Percentiles rank a stretch among this genome's conserved stretches.
Conservation (phyloP, 306 rosid species). For the Quercus mongolica region DNA sequence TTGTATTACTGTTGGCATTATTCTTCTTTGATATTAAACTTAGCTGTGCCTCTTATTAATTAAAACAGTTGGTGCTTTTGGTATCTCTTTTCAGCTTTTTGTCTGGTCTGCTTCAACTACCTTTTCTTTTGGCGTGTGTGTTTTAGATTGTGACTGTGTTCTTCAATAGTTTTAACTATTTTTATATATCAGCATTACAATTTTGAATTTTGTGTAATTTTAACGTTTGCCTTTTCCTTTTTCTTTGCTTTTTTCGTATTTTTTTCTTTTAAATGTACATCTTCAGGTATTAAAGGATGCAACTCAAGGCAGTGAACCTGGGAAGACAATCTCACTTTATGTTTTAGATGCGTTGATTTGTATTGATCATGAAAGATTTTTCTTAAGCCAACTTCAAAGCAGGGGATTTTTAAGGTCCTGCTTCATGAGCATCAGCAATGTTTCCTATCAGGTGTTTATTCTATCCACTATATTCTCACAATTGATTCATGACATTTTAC, state of each 20-base stretch:
- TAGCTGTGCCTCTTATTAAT: neutral
- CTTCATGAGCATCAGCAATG: constrained; percentile 68
- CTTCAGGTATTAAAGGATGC: constrained; percentile 87
- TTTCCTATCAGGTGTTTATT: constrained; percentile 69
- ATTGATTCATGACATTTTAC: neutral
- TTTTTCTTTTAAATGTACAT: constrained; percentile 23
- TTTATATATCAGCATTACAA: neutral
- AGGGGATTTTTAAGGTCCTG: constrained; percentile 89
- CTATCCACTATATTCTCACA: constrained; percentile 4
- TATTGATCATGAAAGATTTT: constrained; percentile 82
- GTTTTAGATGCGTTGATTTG: constrained; percentile 85
- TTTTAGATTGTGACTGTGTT: neutral
- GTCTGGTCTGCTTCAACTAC: neutral
- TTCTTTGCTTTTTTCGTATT: neutral
- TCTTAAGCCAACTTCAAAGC: constrained; percentile 87
- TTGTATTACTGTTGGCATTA: neutral
- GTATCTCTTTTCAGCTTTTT: neutral
- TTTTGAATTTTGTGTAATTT: neutral
- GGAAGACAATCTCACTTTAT: constrained; percentile 81
- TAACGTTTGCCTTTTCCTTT: neutral
- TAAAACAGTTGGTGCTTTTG: neutral
- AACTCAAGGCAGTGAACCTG: constrained; percentile 89
- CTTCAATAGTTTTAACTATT: neutral
- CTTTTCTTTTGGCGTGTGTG: neutral
- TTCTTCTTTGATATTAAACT: neutral